These are phyloP conservation scores for Leccinum fibrillosum DNA, from an alignment of 768 basidiomycete genomes.

Conservation along the genomic window DNA sequence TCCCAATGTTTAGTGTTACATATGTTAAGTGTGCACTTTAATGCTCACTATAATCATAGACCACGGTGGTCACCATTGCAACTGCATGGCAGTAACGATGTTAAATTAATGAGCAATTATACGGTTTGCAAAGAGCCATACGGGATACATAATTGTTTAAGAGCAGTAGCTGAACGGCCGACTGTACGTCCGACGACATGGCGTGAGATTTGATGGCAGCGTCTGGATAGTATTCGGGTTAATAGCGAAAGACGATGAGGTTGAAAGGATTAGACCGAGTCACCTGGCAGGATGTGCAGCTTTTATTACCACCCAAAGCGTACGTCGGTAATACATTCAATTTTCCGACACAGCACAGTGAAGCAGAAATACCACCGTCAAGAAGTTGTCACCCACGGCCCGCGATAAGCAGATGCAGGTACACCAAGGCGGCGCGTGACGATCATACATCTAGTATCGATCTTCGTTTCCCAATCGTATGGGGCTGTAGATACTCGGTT, in stretches of 20 bases:
- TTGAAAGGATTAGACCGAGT: background rate
- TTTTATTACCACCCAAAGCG: background rate
- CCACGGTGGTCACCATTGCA: background rate
- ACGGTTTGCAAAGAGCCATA: background rate
- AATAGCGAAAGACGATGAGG: background rate
- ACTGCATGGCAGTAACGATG: background rate
- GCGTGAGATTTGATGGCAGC: background rate
- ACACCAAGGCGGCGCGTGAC: background rate
- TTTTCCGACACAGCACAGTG: no score
- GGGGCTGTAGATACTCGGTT: background rate
- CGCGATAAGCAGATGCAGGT: no score
- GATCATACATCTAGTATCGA: background rate
- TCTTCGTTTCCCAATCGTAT: background rate
- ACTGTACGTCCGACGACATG: background rate
- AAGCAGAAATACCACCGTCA: no score
- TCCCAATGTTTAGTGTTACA: background rate
- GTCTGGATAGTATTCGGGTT: background rate
- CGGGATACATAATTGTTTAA: background rate
- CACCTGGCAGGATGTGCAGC: background rate
- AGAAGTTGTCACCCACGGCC: no score
- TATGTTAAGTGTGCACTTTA: background rate
- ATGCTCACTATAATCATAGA: background rate
- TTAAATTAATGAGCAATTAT: background rate
- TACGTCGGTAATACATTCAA: background rate
- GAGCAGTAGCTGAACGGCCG: background rate